Conservation (phyloP, 1,139 yeast species). For the Torulaspora pretoriensis region DNA sequence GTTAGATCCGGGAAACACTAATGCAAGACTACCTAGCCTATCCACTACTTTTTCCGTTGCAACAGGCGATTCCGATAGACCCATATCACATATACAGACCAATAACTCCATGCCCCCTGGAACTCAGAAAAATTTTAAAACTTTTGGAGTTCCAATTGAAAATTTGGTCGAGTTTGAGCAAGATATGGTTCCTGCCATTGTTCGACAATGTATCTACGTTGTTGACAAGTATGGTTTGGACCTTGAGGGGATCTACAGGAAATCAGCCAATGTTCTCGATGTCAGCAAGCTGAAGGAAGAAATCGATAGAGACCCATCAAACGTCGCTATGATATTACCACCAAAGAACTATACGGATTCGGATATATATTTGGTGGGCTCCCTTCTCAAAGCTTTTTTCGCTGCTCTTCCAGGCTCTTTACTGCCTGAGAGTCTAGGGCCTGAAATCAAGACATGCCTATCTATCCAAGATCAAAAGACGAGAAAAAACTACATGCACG, state of each 20-base stretch:
- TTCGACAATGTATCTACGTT: constrained; percentile 80
- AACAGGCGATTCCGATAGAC: constrained; percentile 31
- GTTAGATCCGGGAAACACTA: constrained; percentile 29
- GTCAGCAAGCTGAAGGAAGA: constrained; percentile 68
- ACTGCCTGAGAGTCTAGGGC: constrained; percentile 53
- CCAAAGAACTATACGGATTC: constrained; percentile 54
- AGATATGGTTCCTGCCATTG: constrained; percentile 88
- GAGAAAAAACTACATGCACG: constrained; percentile 73
- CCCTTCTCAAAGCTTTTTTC: constrained; percentile 65
- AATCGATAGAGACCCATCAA: constrained; percentile 75
- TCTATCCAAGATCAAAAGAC: constrained; percentile 56
- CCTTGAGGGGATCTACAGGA: constrained; percentile 84
- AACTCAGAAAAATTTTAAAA: constrained; percentile 45
- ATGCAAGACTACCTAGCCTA: constrained; percentile 25
- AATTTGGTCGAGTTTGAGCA: constrained; percentile 75
- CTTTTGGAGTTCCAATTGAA: constrained; percentile 80
- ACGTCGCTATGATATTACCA: constrained; percentile 54
- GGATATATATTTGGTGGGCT: constrained; percentile 69
- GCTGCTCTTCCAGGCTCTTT: constrained; percentile 67
- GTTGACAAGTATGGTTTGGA: constrained; percentile 80
- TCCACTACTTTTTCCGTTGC: constrained; percentile 25
- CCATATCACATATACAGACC: constrained; percentile 35
- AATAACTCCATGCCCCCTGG: constrained; percentile 39
- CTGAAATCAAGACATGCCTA: constrained; percentile 67
- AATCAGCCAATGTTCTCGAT: constrained; percentile 72